Percentiles rank a stretch among this genome's conserved stretches.
These are phyloP conservation scores for Fusarium nodosum DNA, from an alignment of 2,329 filamentous ascomycete species.

Conservation along the genomic window DNA sequence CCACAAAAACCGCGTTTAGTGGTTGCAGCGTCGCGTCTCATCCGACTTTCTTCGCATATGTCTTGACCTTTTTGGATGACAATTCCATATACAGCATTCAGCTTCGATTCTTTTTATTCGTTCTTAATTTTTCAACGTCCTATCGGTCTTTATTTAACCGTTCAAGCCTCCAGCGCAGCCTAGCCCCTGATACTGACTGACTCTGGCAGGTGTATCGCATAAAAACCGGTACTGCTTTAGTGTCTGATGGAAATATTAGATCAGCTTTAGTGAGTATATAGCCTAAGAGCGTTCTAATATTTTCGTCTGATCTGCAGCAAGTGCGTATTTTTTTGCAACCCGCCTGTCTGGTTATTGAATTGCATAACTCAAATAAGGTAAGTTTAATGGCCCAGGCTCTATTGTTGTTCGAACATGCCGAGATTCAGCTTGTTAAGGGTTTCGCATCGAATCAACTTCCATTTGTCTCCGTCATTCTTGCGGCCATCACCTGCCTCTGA, in stretches of 20 bases:
- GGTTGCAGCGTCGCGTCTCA: conserved; percentile 47
- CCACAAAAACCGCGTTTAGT: conserved; percentile 50
- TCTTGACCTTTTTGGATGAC: conserved; percentile 11
- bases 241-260: too few species aligned
- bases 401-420: not conserved
- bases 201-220: too few species aligned
- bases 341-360: too few species aligned
- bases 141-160: too few species aligned
- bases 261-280: too few species aligned
- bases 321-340: too few species aligned
- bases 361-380: conserved; percentile 22
- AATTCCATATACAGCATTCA: not conserved
- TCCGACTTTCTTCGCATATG: conserved; percentile 16
- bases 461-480: not conserved
- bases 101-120: not conserved
- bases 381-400: not conserved
- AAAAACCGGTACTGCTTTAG: too few species aligned
- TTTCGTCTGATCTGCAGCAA: too few species aligned
- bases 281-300: too few species aligned
- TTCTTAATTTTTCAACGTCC: not conserved
- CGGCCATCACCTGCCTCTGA: not conserved
- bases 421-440: not conserved
- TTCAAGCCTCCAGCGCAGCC: not conserved
- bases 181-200: conserved; percentile 6
- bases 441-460: not conserved